Evolutionary conservation across 2,329 filamentous ascomycete genomes (phyloP).

Genomic region (Peltaster fructicola): DNA sequence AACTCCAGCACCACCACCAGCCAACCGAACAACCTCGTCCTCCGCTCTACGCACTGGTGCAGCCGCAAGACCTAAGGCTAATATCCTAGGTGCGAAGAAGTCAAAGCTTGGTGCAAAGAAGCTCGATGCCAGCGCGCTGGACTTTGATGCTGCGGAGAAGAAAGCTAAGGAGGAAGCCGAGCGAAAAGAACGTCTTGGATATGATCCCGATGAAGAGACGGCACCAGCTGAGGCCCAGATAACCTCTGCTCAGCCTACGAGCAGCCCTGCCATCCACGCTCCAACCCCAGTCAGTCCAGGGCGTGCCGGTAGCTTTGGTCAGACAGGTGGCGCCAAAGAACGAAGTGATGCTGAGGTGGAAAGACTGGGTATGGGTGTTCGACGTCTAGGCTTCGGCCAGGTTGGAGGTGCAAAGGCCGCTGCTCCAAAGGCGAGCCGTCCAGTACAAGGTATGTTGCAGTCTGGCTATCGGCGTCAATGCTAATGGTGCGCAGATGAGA

Average conservation of each 20-base stretch:
- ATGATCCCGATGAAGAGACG: slow-evolving; percentile 78
- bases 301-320: slow-evolving; percentile 41
- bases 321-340: slow-evolving; percentile 34
- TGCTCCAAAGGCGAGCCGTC: slow-evolving; percentile 42
- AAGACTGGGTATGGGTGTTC: slow-evolving; percentile 74
- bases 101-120: slow-evolving; percentile 48
- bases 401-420: slow-evolving; percentile 44
- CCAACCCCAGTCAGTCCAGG: slow-evolving; percentile 59
- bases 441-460: slow-evolving; percentile 42
- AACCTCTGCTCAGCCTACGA: slow-evolving; percentile 25
- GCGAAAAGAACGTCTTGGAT: slow-evolving; percentile 84
- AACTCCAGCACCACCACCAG: slow-evolving; percentile 37
- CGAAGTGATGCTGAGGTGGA: slow-evolving; percentile 62
- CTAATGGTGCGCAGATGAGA: slow-evolving; percentile 53
- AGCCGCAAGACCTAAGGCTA: slow-evolving; percentile 47
- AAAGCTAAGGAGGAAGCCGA: slow-evolving; percentile 96
- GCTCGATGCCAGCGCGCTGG: slow-evolving; percentile 53
- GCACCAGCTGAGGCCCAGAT: slow-evolving; percentile 26
- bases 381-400: slow-evolving; percentile 74
- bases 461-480: too few relatives aligned
- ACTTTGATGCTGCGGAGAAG: slow-evolving; percentile 94
- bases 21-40: slow-evolving; percentile 59
- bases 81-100: slow-evolving; percentile 54
- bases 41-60: slow-evolving; percentile 53
- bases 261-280: slow-evolving; percentile 45